Base-by-base conservation (phyloP, 805 yeast species). In the Ogataea pini region DNA sequence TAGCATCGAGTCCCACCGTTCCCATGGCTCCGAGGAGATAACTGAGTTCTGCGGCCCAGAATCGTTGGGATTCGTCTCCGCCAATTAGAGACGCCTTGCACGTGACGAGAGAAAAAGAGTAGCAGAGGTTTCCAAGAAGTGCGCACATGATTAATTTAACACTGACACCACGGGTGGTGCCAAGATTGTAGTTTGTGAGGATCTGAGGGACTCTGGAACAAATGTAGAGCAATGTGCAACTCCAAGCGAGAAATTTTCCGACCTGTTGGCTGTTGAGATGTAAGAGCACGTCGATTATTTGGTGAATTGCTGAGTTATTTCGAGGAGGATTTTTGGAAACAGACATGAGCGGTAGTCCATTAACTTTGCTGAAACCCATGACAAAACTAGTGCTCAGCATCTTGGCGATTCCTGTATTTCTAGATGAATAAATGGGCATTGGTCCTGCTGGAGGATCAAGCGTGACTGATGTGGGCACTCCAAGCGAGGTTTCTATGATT, bases 21-120 rank as follows among this genome's bases (percentile, higher is more conserved):
- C 83, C 82, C 2, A 78, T 51, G 27, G 81, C 74, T 5, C 83
- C 83, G 16, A 77, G 55, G 3, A 79, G 65, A 57, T 77, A 79
- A 52, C 70, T 63, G 14, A 67, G 34, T 45, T 69, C 69, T 3
- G 60, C 52, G 3, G 46, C 42, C 57, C 83, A 81, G 44, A 79
- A 69, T 41, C 72, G 72, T 32, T 56, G 61, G 1, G 67, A 50
- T 6, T 17, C 51, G 1, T 64, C 52, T 2, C 71, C 71, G 1
- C 72, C 71, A 47, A 59, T 52, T 16, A 76, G 57, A 16, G 76
- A 69, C 6, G 59, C 52, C 54, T 77, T 69, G 47, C 77, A 75
- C 1, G 79, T 70, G 12, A 74, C 41, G 13, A 79, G 68, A 0
- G 82, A 77, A 3, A 75, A 36, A 0, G 83, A 74, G 57, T 79